Evolutionary conservation across 2,329 filamentous ascomycete genomes (phyloP).

Genomic region (Fusarium udum): DNA sequence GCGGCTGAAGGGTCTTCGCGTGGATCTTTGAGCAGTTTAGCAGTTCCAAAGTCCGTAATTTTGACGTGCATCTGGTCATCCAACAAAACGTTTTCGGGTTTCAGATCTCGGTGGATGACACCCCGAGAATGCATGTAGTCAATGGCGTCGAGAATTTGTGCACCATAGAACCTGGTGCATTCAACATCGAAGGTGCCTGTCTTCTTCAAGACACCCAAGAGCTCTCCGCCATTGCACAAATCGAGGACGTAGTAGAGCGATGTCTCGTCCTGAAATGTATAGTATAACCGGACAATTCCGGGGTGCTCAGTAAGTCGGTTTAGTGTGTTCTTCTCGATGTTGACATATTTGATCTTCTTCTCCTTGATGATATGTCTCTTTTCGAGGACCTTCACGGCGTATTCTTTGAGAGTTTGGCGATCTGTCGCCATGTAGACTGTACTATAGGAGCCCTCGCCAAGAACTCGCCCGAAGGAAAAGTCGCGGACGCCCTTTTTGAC

Average conservation of each 20-base stretch:
- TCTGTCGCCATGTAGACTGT: conserved; percentile 94
- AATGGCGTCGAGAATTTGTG: conserved; percentile 94
- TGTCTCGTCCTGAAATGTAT: conserved; percentile 97
- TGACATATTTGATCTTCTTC: conserved; percentile 99
- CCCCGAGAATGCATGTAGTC: conserved; percentile 98
- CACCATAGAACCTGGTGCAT: conserved; percentile 92
- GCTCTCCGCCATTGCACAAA: conserved; percentile 88
- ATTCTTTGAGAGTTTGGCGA: conserved; percentile 92
- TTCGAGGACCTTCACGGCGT: conserved; percentile 97
- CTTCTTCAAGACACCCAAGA: conserved; percentile 92
- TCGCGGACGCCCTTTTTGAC: conserved; percentile 98
- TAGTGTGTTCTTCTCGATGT: conserved; percentile 98
- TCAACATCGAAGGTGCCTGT: conserved; percentile 95
- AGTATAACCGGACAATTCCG: conserved; percentile 95
- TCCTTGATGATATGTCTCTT: conserved; percentile 99
- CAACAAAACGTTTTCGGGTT: conserved; percentile 95
- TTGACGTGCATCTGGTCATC: conserved; percentile 98
- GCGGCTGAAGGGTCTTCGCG: conserved; percentile 50
- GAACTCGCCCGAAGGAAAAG: conserved; percentile 88
- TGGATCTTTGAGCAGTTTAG: conserved; percentile 77
- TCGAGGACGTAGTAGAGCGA: conserved; percentile 98
- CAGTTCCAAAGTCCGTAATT: conserved; percentile 98
- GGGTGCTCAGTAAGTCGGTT: conserved; percentile 97
- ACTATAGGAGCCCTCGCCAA: conserved; percentile 98
- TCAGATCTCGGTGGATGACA: conserved; percentile 95